Evolutionary conservation across 2,329 filamentous ascomycete genomes (phyloP).

Genomic region (Cladosporium sp.): DNA sequence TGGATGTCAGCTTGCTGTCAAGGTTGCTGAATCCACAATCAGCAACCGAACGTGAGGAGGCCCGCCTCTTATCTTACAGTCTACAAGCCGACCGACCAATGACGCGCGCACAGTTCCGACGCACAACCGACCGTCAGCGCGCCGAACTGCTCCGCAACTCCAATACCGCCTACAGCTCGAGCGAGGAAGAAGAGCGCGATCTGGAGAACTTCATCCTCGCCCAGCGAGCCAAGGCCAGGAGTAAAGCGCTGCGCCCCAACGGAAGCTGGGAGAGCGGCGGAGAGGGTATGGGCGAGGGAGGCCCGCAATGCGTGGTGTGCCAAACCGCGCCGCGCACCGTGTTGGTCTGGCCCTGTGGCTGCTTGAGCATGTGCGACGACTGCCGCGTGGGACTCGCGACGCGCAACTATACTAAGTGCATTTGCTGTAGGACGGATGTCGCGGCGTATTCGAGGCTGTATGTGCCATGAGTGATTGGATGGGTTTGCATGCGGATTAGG

Average conservation of each 20-base stretch:
- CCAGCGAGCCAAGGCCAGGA: constrained; percentile 47
- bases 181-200: constrained; percentile 54
- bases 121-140: constrained; percentile 64
- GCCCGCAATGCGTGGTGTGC: constrained; percentile 90
- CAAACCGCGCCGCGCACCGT: constrained; percentile 81
- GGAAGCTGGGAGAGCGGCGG: constrained; percentile 65
- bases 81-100: constrained; percentile 67
- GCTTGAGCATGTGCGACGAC: constrained; percentile 90
- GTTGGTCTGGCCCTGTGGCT: constrained; percentile 95
- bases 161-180: constrained; percentile 33
- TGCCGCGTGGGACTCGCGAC: constrained; percentile 89
- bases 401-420: constrained; percentile 96
- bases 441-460: constrained; percentile 87
- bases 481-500: too few relatives aligned
- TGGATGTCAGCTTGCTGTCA: constrained; percentile 52
- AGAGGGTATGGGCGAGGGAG: constrained; percentile 66
- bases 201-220: constrained; percentile 58
- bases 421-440: constrained; percentile 87
- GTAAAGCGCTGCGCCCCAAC: constrained; percentile 15
- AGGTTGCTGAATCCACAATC: constrained; percentile 76
- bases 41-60: constrained; percentile 74
- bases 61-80: constrained; percentile 75
- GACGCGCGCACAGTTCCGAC: constrained; percentile 74
- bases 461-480: constrained; percentile 73
- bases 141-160: constrained; percentile 57